These are phyloP conservation scores for Linnemannia zychae DNA, from an alignment of 192 early-diverging fungal genomes.

Conservation along the genomic window DNA sequence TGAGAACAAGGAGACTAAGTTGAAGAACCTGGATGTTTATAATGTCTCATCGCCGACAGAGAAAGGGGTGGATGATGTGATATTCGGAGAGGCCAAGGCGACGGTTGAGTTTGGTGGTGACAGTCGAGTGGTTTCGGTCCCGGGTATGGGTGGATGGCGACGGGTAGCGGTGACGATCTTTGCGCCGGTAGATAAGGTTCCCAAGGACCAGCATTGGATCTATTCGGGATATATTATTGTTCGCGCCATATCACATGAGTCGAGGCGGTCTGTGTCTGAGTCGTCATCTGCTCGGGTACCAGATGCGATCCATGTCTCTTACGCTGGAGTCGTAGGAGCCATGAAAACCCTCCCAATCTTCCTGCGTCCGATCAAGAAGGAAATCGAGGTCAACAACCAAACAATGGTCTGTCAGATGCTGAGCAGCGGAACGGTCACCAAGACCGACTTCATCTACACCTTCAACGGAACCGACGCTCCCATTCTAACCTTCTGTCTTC, in stretches of 20 bases:
- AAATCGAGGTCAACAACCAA: neutral
- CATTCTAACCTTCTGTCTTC: slow-evolving; percentile 26
- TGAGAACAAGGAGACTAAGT: slow-evolving; percentile 24
- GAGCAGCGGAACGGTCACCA: neutral
- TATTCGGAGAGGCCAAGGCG: slow-evolving; percentile 21
- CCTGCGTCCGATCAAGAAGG: slow-evolving; percentile 16
- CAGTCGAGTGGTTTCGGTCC: slow-evolving; percentile 25
- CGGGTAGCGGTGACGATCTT: slow-evolving; percentile 47
- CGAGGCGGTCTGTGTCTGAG: neutral
- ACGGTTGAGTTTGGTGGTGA: slow-evolving; percentile 30
- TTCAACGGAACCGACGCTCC: slow-evolving; percentile 6
- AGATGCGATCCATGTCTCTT: slow-evolving; percentile 44
- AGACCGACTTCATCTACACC: slow-evolving; percentile 15
- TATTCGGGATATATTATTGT: slow-evolving; percentile 38
- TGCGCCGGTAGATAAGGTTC: slow-evolving; percentile 31
- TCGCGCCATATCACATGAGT: too few relatives aligned
- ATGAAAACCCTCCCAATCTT: slow-evolving; percentile 48
- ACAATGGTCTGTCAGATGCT: slow-evolving; percentile 25
- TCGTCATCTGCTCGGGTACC: neutral
- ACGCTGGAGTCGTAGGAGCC: slow-evolving; percentile 40
- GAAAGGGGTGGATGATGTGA: slow-evolving; percentile 11
- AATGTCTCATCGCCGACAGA: neutral
- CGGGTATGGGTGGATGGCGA: slow-evolving; percentile 16
- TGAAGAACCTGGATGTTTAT: slow-evolving; percentile 9
- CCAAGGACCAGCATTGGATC: slow-evolving; percentile 24